Base-by-base conservation (phyloP, 257 asterid genomes). In the Lithospermum erythrorhizon region DNA sequence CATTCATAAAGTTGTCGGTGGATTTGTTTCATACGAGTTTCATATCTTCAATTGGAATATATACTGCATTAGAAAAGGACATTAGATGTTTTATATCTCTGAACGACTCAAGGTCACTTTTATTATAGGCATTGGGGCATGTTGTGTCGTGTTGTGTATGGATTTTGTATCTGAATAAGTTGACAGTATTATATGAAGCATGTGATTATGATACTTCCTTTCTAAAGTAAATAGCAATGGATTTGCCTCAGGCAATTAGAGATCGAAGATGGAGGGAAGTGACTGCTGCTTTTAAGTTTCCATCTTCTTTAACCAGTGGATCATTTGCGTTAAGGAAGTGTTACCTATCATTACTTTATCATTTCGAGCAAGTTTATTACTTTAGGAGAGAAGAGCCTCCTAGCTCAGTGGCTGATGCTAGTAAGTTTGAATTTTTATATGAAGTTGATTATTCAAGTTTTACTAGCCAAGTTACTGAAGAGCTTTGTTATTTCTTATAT, bases 241-340 rank as follows among this genome's bases (percentile, higher is more conserved):
- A 74, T 51, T 70, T 57, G 11, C 65, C 59, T 61, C 86, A 93
- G 99, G 87, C 89, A 62, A 76, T 86, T 55, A 74, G 65, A 64
- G 97, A 93, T 72, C 89, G 97, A 64, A 83, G 82, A 84, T 93
- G 97, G 99, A 85, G 75, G 74, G 97, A 93, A 70, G 75, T 93
- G 61, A 76, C 78, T 37, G 86, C 79, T 65, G 81, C 87, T 68
- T 89, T 93, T 76, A 83, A 68, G 47, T 88, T 91, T 79, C 95
- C 99, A 37, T 73, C 89, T 59, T 80, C 94, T 35, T 75, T 86
- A 62, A 89, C 95, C 49, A 93, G 86, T 68, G 90, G 89, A 59
- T 89, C 97, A 14, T 84, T 89, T 67, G 85, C 85, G 60, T 76
- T 93, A 53, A 79, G 99, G 68, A 89, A 78, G 76, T 80, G 81